These are phyloP conservation scores for Salix caprea DNA, from an alignment of 345 rosid genomes.

Conservation along the genomic window DNA sequence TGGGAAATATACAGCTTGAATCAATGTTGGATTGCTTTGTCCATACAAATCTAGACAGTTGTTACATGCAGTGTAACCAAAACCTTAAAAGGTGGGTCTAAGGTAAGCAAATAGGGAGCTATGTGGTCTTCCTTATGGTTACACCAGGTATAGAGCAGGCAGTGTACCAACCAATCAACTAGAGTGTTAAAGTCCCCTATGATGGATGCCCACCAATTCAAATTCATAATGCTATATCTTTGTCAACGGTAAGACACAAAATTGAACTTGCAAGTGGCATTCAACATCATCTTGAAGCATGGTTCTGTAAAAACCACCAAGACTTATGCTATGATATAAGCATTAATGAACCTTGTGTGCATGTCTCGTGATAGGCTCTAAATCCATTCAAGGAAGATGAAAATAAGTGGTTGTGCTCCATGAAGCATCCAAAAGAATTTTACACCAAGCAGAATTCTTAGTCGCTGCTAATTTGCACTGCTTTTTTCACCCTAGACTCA, in stretches of 20 bases:
- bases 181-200: not conserved
- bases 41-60: not conserved
- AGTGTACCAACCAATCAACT: not conserved
- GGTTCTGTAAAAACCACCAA: not conserved
- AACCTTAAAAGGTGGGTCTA: not conserved
- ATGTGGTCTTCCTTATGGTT: not conserved
- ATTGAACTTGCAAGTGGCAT: not conserved
- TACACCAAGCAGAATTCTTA: not conserved
- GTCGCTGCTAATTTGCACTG: not conserved
- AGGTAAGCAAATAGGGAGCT: not conserved
- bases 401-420: not conserved
- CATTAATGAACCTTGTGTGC: not conserved
- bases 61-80: not conserved
- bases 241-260: not conserved
- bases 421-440: not conserved
- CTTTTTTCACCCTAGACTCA: not conserved
- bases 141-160: not conserved
- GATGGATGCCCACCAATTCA: not conserved
- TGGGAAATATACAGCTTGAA: not conserved
- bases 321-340: not conserved
- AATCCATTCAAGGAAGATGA: not conserved
- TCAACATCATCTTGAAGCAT: not conserved
- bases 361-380: too few relatives aligned
- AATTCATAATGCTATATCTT: not conserved
- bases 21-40: not conserved